Evolutionary conservation across 2,329 filamentous ascomycete species (phyloP), one percentile per base, ranked within the genome.

Genomic region (Clathrospora elynae): DNA sequence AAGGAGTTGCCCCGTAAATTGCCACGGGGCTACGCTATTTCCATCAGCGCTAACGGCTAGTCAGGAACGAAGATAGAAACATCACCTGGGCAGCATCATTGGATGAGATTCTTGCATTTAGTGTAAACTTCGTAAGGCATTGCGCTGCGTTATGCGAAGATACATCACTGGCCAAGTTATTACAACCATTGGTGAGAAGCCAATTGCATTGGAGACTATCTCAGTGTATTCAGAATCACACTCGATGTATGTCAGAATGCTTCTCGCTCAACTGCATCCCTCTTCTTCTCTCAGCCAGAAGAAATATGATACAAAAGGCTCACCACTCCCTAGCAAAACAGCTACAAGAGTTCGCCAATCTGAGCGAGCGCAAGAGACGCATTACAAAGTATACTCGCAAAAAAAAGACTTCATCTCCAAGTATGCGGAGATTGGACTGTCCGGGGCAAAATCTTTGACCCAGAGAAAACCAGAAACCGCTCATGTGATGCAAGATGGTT

Each of bases 401-500:
- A 41, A 42, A 38, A 36, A 47, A 35, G 31, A 13, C 16, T 41
- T 49, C 28, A 29, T 33, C 22, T 22, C 38, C 30, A 42, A 43
- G 30, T 49, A 42, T 47, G 46, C 45, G 22, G 28, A 38, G 37
- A 42, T 35, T 16, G n/a, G 35, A 33, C 37, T 31, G 33, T 34
- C 31, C 26, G 22, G 30, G 32, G 20, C 45, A 40, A 36, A 22
- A n/a, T n/a, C 22, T 9, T 28, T 16, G 29, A 41, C 26, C 34
- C 35, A 31, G 20, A 32, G 8, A 32, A 24, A 36, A 25, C 13
- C 35, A 37, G 25, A 33, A 35, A 25, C 32, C 37, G 28, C 46
- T 45, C 51, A 46, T 51, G 46, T 49, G 48, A 61, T 62, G 53
- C 56, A 58, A 49, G 36, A 53, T 51, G 44, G 35, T 49, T 53